A percentile compares a stretch with the other conserved stretches of the same genome.
These are phyloP conservation scores for Cutaneotrichosporon arboriforme DNA, from an alignment of 1,284 basidiomycete species.

Conservation along the genomic window DNA sequence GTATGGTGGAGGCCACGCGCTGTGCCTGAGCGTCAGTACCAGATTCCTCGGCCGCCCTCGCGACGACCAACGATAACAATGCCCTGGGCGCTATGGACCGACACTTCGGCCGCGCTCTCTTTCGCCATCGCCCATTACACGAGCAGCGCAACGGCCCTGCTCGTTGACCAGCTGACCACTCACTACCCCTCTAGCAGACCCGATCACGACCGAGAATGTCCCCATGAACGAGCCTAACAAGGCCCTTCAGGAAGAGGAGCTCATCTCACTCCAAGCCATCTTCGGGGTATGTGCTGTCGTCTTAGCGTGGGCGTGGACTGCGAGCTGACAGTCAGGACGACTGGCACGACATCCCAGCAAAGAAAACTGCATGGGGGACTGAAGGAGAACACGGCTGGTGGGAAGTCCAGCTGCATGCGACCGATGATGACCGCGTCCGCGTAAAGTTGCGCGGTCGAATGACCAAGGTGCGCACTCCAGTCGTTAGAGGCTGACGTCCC, in stretches of 20 bases:
- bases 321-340: constrained; percentile 31
- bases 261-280: constrained; percentile 42
- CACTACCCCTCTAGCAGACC: neutral
- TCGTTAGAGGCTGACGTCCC: neutral
- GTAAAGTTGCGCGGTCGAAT: constrained; percentile 39
- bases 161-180: neutral
- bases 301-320: no score
- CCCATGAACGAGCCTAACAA: constrained; percentile 38
- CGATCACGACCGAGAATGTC: constrained; percentile 17
- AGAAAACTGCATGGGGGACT: constrained; percentile 45
- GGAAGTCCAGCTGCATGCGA: constrained; percentile 34
- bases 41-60: neutral
- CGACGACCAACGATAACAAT: neutral
- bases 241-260: constrained; percentile 43
- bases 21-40: no score
- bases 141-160: constrained; percentile 7
- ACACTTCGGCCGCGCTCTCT: neutral
- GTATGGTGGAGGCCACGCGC: neutral
- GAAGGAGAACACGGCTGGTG: constrained; percentile 42
- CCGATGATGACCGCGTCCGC: constrained; percentile 35
- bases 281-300: constrained; percentile 24
- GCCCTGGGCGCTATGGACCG: neutral
- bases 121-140: neutral
- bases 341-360: constrained; percentile 42
- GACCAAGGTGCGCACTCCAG: constrained; percentile 30